These are phyloP conservation scores for Acanthamoeba lenticulata DNA, from an alignment of 208 protist species.

Conservation along the genomic window DNA sequence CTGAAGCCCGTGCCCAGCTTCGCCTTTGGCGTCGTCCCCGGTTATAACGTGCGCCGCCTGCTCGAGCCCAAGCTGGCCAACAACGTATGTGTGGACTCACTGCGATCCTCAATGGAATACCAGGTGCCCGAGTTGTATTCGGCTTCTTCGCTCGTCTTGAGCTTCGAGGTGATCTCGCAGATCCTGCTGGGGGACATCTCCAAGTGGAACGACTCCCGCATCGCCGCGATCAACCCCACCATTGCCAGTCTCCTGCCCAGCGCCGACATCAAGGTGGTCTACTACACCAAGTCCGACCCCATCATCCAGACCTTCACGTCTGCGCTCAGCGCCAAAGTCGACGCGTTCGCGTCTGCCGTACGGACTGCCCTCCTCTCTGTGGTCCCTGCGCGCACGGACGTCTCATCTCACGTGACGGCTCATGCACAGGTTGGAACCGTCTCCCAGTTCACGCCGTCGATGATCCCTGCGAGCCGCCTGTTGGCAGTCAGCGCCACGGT, in stretches of 20 bases:
- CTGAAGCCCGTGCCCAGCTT: not conserved
- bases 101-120: not conserved
- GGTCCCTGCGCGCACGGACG: not conserved
- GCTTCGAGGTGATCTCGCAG: not conserved
- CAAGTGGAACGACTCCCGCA: constrained; percentile 9
- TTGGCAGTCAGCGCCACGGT: not conserved
- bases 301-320: not conserved
- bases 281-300: not conserved
- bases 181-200: not conserved
- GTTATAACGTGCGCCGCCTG: not conserved
- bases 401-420: not conserved
- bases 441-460: not conserved
- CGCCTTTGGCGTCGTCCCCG: not conserved
- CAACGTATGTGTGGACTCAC: no score
- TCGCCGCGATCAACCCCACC: not conserved
- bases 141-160: not conserved
- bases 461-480: not conserved
- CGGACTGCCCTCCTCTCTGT: no score
- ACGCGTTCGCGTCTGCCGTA: not conserved
- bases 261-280: not conserved
- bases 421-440: not conserved
- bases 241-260: not conserved
- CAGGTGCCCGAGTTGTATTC: not conserved
- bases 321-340: not conserved
- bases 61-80: no score